A percentile compares a stretch with the other conserved stretches of the same genome.
phyloP scores from a whole-genome alignment of 2,329 filamentous ascomycete genomes.

The Sordariomycetes sp. region DNA sequence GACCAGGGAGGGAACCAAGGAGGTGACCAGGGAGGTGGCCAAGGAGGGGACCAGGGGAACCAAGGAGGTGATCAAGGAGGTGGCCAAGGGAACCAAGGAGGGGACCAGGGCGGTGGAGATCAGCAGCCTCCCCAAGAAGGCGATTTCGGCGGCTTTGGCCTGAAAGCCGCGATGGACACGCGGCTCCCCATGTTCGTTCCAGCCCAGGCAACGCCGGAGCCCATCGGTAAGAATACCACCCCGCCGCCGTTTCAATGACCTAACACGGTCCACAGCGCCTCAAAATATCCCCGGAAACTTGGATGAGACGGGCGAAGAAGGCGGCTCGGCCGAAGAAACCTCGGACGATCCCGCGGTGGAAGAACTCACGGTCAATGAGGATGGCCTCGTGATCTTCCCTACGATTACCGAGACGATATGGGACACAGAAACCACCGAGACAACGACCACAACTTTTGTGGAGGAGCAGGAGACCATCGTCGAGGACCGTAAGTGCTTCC shows the following conservation, averaged over 20 bases:
- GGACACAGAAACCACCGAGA: neutral
- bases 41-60: neutral
- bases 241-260: neutral
- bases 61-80: neutral
- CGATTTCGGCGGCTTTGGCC: neutral
- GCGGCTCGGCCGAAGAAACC: neutral
- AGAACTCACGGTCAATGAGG: neutral
- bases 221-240: neutral
- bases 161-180: neutral
- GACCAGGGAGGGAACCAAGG: neutral
- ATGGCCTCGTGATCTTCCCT: conserved; percentile 2
- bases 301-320: neutral
- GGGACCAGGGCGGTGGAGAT: neutral
- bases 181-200: neutral
- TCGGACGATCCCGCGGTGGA: neutral
- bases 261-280: neutral
- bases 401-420: conserved; percentile 3
- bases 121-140: neutral
- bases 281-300: neutral
- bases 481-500: conserved; percentile 1
- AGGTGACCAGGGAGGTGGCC: neutral
- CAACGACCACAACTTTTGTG: neutral
- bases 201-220: neutral
- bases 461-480: neutral
- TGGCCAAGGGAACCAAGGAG: neutral